Conservation (phyloP, 208 protist species). For the Trypanosoma lewisi region DNA sequence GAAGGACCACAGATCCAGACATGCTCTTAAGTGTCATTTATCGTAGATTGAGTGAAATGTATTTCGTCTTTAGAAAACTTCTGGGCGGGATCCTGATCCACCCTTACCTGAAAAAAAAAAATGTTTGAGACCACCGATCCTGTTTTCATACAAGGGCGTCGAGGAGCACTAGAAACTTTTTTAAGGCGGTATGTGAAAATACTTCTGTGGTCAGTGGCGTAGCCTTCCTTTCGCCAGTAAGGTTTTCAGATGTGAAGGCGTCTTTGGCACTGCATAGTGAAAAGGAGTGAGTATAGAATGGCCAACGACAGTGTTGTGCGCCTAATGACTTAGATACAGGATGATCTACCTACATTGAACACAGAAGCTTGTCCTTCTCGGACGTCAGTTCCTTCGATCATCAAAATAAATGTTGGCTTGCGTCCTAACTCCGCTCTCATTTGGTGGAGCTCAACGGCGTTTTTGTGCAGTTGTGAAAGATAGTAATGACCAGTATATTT, state of each 20-base stretch:
- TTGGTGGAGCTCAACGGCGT: neutral
- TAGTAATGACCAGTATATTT: slow-evolving; percentile 13
- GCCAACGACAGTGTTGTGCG: neutral
- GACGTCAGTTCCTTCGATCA: slow-evolving; percentile 22
- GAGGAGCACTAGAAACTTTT: slow-evolving; percentile 27
- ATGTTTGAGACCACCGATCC: slow-evolving; percentile 25
- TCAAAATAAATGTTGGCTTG: slow-evolving; percentile 17
- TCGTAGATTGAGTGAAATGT: slow-evolving; percentile 34
- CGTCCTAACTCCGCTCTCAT: slow-evolving; percentile 17
- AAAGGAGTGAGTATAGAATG: neutral
- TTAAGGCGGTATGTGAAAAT: slow-evolving; percentile 24
- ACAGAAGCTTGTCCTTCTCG: slow-evolving; percentile 17
- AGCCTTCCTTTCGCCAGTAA: slow-evolving; percentile 22
- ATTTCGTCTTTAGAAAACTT: slow-evolving; percentile 28
- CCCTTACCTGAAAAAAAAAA: slow-evolving; percentile 28
- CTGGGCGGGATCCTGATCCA: slow-evolving; percentile 15
- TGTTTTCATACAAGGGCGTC: slow-evolving; percentile 25
- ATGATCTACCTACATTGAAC: slow-evolving; percentile 15
- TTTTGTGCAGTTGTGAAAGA: slow-evolving; percentile 18
- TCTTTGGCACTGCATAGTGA: slow-evolving; percentile 4
- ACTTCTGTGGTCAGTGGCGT: slow-evolving; percentile 21
- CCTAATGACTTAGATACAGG: neutral
- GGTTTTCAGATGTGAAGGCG: slow-evolving; percentile 22
- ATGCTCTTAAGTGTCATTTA: slow-evolving; percentile 9
- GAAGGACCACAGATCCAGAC: neutral